Evolutionary conservation across 2,329 filamentous ascomycete genomes (phyloP), one percentile per base, ranked within the genome.

Genomic region (Catunica adiposa): DNA sequence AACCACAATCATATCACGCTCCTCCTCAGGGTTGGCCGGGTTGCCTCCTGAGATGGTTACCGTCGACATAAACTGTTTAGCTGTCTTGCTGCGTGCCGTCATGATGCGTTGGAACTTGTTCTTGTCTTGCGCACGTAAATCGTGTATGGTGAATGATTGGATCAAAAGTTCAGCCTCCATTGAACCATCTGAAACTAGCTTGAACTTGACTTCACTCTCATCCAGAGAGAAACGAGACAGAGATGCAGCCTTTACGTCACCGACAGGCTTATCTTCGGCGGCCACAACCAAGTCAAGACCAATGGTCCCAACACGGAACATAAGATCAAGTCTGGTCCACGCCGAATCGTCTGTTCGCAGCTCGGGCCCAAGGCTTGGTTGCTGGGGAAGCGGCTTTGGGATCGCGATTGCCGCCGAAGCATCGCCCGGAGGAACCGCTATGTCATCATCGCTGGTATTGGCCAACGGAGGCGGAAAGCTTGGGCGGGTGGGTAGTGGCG

Each of bases 91-190:
- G 64, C 89, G 89, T 56, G 94, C 83, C 1, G 89, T 89, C 92
- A 98, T 97, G 70, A 98, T 96, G 67, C 90, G 94, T 53, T 89
- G 82, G 75, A 94, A 99, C 65, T 94, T 96, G 72, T 96, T 98
- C 3, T 84, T 86, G 62, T 94, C 89, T 55, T 80, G 79, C 3
- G 81, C 82, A n/a, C 94, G 83, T 60, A 85, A 96, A 66, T 99
- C 92, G 56, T 86, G 80, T 61, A 97, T 95, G 0, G 89, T 95
- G 66, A 98, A 96, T 0, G 90, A 92, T 58, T 92, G 84, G 15
- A 98, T 89, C 37, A 95, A 76, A 5, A 98, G 78, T 65, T 99
- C 94, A 1, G 89, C 89, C 66, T 98, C 92, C 42, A 98, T 69
- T 0, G 89, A 89, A 5, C 84, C 83, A 66, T 98, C 90, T 20